Evolutionary conservation across 2,329 filamentous ascomycete species (phyloP).

Genomic region (Diaporthe sp.): DNA sequence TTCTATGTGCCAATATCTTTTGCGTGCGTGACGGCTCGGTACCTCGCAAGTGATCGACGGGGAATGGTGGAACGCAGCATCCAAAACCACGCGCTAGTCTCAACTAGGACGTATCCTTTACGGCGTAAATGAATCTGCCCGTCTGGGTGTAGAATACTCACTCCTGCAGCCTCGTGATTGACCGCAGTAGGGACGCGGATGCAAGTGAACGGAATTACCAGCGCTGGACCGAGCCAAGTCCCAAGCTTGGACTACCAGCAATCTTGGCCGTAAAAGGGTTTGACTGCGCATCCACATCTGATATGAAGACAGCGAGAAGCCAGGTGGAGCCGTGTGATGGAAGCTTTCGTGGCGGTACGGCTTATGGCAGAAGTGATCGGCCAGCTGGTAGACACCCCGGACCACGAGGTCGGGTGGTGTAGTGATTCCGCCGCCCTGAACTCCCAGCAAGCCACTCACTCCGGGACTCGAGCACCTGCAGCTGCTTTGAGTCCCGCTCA

Average conservation of each 20-base stretch:
- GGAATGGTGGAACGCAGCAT: too few species aligned
- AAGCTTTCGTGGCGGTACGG: not conserved
- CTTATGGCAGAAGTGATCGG: not conserved
- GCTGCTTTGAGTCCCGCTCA: slow-evolving; percentile 61
- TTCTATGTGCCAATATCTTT: too few species aligned
- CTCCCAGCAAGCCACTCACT: slow-evolving; percentile 72
- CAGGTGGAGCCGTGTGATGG: not conserved
- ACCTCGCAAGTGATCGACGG: too few species aligned
- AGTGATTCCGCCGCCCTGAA: slow-evolving; percentile 72
- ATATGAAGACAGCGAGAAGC: not conserved
- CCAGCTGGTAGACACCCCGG: not conserved
- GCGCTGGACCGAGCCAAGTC: not conserved
- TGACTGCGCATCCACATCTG: not conserved
- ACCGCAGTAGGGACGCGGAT: too few species aligned
- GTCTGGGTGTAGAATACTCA: too few species aligned
- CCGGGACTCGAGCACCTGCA: slow-evolving; percentile 74
- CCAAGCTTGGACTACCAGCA: not conserved
- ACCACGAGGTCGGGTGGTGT: slow-evolving; percentile 50
- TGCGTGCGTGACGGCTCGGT: too few species aligned
- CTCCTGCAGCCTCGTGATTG: too few species aligned
- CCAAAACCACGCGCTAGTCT: too few species aligned
- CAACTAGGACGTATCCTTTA: too few species aligned
- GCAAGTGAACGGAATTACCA: too few species aligned
- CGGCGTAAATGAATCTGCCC: too few species aligned
- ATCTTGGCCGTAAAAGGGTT: not conserved